Conservation (phyloP, 805 yeast species). For the Komagataella kurtzmanii region DNA sequence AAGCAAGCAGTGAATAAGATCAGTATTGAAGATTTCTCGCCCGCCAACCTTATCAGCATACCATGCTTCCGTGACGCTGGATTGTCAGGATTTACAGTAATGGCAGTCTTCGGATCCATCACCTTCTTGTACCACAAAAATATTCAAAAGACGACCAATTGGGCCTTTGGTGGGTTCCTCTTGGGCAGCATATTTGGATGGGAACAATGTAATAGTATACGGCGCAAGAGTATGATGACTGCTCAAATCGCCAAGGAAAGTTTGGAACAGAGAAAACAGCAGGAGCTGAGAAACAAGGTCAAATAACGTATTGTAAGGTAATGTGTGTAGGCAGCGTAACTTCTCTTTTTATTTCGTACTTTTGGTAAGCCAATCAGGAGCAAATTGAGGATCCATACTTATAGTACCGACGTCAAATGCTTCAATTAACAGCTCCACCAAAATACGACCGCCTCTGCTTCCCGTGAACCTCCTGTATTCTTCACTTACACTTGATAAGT, state of each 20-base stretch:
- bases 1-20: constrained; percentile 28
- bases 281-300: constrained; percentile 19
- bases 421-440: constrained; percentile 85
- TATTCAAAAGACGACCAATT: constrained; percentile 51
- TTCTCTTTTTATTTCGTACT: background rate
- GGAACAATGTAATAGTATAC: constrained; percentile 78
- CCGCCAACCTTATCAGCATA: constrained; percentile 37
- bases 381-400: constrained; percentile 22
- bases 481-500: constrained; percentile 82
- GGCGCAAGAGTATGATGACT: constrained; percentile 52
- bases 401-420: constrained; percentile 39
- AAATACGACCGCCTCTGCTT: constrained; percentile 78
- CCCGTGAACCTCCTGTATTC: constrained; percentile 94
- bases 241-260: constrained; percentile 56
- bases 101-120: constrained; percentile 57
- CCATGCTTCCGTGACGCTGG: constrained; percentile 80
- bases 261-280: constrained; percentile 16
- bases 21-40: constrained; percentile 33
- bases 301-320: constrained; percentile 6
- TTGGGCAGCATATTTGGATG: constrained; percentile 76
- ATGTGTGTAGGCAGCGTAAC: background rate
- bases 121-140: constrained; percentile 57
- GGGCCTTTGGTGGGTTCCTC: constrained; percentile 73
- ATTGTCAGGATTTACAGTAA: constrained; percentile 57
- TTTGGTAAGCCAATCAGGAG: constrained; percentile 33